Evolutionary conservation across 2,329 filamentous ascomycete species (phyloP).

Genomic region (Diaporthe australafricana): DNA sequence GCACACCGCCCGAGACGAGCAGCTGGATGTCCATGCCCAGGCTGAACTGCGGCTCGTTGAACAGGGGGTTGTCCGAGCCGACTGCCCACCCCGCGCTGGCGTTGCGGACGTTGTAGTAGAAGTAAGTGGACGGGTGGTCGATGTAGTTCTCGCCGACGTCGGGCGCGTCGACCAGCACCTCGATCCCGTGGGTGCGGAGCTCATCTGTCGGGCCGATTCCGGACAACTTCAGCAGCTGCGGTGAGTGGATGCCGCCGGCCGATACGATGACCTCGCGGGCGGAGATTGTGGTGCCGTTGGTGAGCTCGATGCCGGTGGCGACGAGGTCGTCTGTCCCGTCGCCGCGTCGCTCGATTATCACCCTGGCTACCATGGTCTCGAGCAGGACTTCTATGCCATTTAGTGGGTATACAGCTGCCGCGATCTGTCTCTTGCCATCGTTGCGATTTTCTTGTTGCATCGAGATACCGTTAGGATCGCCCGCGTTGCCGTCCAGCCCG

Average conservation of each 20-base stretch:
- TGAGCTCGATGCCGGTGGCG: conserved; percentile 7
- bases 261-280: conserved; percentile 47
- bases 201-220: conserved; percentile 46
- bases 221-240: conserved; percentile 47
- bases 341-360: background rate
- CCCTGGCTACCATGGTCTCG: conserved; percentile 7
- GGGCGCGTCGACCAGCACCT: conserved; percentile 44
- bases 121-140: background rate
- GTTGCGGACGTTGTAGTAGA: conserved; percentile 16
- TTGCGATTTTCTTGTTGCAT: conserved; percentile 41
- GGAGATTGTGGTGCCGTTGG: background rate
- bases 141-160: conserved; percentile 46
- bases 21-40: conserved; percentile 1
- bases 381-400: background rate
- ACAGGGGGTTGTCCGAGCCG: conserved; percentile 4
- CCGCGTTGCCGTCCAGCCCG: conserved; percentile 39
- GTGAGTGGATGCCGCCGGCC: conserved; percentile 45
- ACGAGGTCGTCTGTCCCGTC: background rate
- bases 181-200: conserved; percentile 42
- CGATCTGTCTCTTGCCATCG: conserved; percentile 38
- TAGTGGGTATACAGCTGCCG: conserved; percentile 34
- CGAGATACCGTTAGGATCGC: conserved; percentile 42
- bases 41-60: conserved; percentile 19
- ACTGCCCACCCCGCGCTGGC: background rate
- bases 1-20: background rate